These are phyloP conservation scores for Chondrus crispus DNA, from an alignment of 23 red algal species.

Conservation along the genomic window DNA sequence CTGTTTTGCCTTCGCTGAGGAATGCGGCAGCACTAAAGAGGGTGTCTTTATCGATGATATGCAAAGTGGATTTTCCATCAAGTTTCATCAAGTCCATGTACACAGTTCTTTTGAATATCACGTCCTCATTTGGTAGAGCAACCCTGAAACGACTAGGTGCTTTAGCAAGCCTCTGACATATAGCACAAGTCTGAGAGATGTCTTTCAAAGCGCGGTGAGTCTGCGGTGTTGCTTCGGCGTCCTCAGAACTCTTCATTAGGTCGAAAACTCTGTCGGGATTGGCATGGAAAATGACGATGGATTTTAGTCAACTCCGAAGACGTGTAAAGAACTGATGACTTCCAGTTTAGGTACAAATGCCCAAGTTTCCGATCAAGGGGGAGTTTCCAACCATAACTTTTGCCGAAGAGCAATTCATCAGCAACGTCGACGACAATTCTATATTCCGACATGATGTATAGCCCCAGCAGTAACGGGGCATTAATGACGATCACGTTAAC, in stretches of 20 bases:
- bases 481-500: neutral
- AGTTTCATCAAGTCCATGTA: neutral
- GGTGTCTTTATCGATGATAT: neutral
- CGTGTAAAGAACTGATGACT: neutral
- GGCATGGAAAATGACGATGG: constrained; percentile 12
- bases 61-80: neutral
- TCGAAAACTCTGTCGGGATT: neutral
- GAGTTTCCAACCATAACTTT: neutral
- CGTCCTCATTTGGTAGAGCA: neutral
- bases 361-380: neutral
- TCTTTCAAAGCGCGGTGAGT: neutral
- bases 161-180: neutral
- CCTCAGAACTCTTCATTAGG: neutral
- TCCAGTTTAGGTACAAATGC: constrained; percentile 6
- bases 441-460: neutral
- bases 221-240: neutral
- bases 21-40: neutral
- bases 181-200: neutral
- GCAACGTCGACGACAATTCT: neutral
- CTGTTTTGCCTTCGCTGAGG: neutral
- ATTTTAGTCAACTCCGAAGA: neutral
- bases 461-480: neutral
- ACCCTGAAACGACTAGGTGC: constrained; percentile 8
- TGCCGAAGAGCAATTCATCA: neutral
- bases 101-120: neutral